Conservation (phyloP, 164 flowering plant species). For the Vitis riparia region DNA sequence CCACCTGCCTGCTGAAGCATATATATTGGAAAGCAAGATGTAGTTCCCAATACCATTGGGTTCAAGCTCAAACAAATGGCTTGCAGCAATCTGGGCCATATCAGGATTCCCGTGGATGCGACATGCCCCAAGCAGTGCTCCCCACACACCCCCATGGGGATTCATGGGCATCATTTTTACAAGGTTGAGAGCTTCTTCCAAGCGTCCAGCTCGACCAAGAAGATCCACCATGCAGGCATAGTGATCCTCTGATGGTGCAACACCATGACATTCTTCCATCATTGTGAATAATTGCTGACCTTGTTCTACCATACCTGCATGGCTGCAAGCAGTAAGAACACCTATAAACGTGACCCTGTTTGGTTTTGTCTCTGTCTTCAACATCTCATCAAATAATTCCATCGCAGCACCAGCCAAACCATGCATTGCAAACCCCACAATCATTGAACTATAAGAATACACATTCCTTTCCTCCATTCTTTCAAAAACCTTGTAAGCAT, state of each 20-base stretch:
- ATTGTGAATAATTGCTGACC: conserved; percentile 28
- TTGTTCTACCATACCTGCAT: conserved; percentile 34
- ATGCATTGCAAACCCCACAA: conserved; percentile 38
- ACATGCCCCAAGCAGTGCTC: conserved; percentile 46
- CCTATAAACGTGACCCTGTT: conserved; percentile 39
- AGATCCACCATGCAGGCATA: conserved; percentile 43
- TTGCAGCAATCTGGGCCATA: conserved; percentile 35
- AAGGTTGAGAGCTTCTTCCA: conserved; percentile 36
- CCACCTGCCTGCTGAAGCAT: conserved; percentile 37
- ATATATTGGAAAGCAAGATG: conserved; percentile 34
- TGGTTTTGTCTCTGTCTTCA: conserved; percentile 30
- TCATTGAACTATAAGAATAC: conserved; percentile 42
- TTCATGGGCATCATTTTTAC: conserved; percentile 31
- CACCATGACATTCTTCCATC: conserved; percentile 30
- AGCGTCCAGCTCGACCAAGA: conserved; percentile 39
- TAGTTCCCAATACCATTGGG: conserved; percentile 37
- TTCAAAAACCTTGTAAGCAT: conserved; percentile 27
- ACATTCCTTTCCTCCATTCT: conserved; percentile 36
- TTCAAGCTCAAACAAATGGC: conserved; percentile 38
- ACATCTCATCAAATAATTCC: conserved; percentile 33
- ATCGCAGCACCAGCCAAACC: conserved; percentile 33
- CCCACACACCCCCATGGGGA: conserved; percentile 45
- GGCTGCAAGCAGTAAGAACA: conserved; percentile 38
- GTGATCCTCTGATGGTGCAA: conserved; percentile 29
- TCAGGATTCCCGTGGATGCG: conserved; percentile 36